These are phyloP conservation scores for Rhizopogon vulgaris DNA, from an alignment of 768 basidiomycete species.

Conservation along the genomic window DNA sequence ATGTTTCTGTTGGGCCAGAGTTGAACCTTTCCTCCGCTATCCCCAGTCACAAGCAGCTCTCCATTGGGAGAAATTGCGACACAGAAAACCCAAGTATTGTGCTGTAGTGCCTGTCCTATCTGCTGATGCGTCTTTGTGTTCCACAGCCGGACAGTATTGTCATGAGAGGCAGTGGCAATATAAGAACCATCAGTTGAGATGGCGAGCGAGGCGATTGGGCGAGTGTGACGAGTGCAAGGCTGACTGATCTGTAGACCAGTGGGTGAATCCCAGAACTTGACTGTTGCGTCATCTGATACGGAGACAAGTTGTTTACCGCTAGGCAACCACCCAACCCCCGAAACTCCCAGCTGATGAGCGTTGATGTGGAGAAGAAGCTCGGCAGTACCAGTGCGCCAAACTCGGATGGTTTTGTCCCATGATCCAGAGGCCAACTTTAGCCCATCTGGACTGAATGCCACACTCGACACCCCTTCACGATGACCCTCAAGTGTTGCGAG, in stretches of 20 bases:
- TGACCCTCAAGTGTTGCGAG: conserved; percentile 1
- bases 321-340: conserved; percentile 24
- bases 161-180: neutral
- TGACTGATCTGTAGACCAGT: conserved; percentile 25
- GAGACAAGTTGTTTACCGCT: conserved; percentile 11
- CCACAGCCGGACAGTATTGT: conserved; percentile 2
- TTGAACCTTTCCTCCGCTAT: too few species aligned
- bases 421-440: conserved; percentile 7
- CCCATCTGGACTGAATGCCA: conserved; percentile 12
- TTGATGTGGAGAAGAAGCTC: neutral
- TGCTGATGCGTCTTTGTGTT: neutral
- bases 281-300: conserved; percentile 11
- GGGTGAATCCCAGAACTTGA: conserved; percentile 25
- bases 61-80: too few species aligned
- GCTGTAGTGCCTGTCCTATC: too few species aligned
- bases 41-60: too few species aligned
- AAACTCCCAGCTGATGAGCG: conserved; percentile 10
- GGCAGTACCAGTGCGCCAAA: conserved; percentile 1
- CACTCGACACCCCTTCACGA: neutral
- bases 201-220: conserved; percentile 25
- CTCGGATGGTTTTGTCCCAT: conserved; percentile 1
- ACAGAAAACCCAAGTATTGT: too few species aligned
- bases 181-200: conserved; percentile 11
- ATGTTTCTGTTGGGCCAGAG: too few species aligned
- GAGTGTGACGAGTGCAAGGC: conserved; percentile 22